Evolutionary conservation across 106 monocot genomes (phyloP).

Genomic region (Dendrobium huoshanense): DNA sequence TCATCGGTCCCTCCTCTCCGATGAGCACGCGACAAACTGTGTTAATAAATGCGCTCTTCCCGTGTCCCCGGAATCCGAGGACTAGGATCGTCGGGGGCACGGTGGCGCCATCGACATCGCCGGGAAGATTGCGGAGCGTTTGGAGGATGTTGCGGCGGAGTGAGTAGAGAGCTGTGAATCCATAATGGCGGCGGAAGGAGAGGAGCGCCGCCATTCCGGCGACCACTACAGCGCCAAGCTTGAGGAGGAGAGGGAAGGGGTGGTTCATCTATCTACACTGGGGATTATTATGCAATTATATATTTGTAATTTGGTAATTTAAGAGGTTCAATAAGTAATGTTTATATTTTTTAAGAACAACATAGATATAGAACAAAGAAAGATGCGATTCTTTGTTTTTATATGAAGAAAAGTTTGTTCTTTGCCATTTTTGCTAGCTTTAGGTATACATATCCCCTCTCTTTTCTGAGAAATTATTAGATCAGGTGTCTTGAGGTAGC

Average conservation of each 20-base stretch:
- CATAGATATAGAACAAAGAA: neutral
- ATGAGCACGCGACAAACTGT: slow-evolving; percentile 64
- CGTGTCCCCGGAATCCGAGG: slow-evolving; percentile 53
- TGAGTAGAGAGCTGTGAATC: slow-evolving; percentile 23
- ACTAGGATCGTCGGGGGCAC: slow-evolving; percentile 43
- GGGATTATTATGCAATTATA: neutral
- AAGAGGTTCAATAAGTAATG: neutral
- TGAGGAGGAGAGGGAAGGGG: slow-evolving; percentile 29
- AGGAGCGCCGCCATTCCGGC: slow-evolving; percentile 38
- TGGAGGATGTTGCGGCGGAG: slow-evolving; percentile 44
- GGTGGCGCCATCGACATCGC: neutral
- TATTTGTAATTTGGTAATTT: neutral
- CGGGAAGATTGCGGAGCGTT: slow-evolving; percentile 11
- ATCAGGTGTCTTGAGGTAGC: no score
- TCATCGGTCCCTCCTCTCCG: slow-evolving; percentile 50
- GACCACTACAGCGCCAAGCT: slow-evolving; percentile 38
- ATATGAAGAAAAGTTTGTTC: neutral
- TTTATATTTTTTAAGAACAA: neutral
- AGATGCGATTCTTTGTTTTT: neutral
- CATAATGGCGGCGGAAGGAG: slow-evolving; percentile 19
- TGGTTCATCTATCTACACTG: neutral
- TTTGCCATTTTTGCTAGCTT: neutral
- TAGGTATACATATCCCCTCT: neutral
- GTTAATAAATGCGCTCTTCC: slow-evolving; percentile 77
- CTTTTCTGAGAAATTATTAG: neutral